phyloP scores from a whole-genome alignment of 805 yeast species.

The Kodamaea jinghongensis region DNA sequence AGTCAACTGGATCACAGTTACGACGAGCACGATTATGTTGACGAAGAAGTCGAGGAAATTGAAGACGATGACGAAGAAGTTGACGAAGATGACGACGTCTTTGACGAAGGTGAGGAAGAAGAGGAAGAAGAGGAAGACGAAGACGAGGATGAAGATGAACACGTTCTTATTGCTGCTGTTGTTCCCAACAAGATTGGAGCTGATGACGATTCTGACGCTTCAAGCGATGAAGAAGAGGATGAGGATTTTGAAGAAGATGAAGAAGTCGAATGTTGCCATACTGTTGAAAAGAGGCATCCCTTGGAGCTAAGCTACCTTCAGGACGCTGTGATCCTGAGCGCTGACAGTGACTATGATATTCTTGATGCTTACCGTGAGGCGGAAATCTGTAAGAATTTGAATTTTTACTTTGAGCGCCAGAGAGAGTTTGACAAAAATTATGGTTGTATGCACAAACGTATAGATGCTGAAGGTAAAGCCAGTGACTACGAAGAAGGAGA shows the following conservation, averaged over 20 bases:
- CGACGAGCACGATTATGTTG: background rate
- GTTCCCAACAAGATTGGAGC: no score
- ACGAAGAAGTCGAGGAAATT: background rate
- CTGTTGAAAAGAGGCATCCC: no score
- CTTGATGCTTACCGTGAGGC: no score
- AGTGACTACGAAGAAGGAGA: background rate
- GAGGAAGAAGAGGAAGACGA: background rate
- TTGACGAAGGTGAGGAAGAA: constrained; percentile 9
- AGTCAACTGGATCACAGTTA: constrained; percentile 1
- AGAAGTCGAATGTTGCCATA: no score
- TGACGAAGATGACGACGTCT: constrained; percentile 10
- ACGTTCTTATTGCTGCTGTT: background rate
- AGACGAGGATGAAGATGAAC: constrained; percentile 12
- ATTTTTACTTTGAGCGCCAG: no score
- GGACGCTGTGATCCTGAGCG: no score
- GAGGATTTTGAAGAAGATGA: constrained; percentile 4
- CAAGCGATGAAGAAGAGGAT: constrained; percentile 1
- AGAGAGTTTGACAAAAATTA: no score
- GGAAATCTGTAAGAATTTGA: no score
- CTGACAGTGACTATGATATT: no score
- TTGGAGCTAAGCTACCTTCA: no score
- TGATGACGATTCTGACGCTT: background rate
- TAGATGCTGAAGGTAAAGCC: no score
- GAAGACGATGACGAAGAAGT: constrained; percentile 5
- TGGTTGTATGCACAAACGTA: no score